Percentiles rank a stretch among this genome's conserved stretches.
Conservation (phyloP, 2,329 filamentous ascomycete species). For the Verticillium dahliae region DNA sequence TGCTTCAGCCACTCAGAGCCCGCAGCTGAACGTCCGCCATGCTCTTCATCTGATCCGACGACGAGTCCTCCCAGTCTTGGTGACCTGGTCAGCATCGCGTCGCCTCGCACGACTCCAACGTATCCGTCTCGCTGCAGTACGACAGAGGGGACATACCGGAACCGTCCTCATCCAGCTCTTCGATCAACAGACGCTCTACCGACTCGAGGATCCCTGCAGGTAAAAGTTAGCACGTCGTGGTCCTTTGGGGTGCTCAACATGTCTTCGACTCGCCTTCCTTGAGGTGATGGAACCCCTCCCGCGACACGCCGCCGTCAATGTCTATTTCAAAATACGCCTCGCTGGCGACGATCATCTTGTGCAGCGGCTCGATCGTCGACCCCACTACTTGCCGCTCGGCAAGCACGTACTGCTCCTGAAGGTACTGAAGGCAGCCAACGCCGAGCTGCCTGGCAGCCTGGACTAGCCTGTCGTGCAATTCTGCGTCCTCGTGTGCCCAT, state of each 20-base stretch:
- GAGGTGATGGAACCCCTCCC: not conserved
- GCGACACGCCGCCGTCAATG: not conserved
- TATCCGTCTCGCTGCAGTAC: conserved; percentile 27
- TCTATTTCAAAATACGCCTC: conserved; percentile 25
- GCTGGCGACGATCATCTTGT: conserved; percentile 36
- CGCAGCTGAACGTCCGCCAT: conserved; percentile 39
- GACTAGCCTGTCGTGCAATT: conserved; percentile 21
- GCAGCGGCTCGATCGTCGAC: conserved; percentile 33
- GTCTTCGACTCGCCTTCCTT: not conserved
- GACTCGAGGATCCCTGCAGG: not conserved
- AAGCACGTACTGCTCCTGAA: conserved; percentile 39
- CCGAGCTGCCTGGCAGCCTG: conserved; percentile 33
- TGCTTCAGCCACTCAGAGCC: conserved; percentile 15
- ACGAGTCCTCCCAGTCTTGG: conserved; percentile 50
- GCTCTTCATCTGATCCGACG: conserved; percentile 48
- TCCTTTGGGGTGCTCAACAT: not conserved
- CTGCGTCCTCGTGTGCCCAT: conserved; percentile 22
- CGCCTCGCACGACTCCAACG: conserved; percentile 21
- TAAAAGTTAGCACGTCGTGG: not conserved
- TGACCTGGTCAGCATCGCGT: conserved; percentile 20
- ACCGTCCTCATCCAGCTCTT: conserved; percentile 52
- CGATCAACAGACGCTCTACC: conserved; percentile 23
- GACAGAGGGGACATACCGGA: conserved; percentile 42
- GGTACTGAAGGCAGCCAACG: conserved; percentile 35
- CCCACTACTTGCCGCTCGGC: conserved; percentile 32